Conservation (phyloP, 768 basidiomycete species). For the Tylopilus sp. region DNA sequence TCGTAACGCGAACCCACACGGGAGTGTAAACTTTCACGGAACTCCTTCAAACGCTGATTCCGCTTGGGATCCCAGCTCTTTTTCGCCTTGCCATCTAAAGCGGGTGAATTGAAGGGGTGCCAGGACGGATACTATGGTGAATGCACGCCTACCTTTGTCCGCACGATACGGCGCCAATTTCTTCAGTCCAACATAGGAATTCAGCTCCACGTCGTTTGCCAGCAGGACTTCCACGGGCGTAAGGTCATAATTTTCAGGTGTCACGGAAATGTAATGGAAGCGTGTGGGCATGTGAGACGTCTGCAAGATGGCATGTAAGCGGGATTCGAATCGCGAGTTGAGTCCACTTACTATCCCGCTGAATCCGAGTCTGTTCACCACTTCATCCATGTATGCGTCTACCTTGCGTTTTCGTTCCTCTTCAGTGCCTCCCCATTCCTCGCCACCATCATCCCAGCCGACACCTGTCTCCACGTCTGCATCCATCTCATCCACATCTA, state of each 20-base stretch:
- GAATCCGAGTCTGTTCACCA: constrained; percentile 82
- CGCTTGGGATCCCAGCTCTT: constrained; percentile 59
- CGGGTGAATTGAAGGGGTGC: not conserved
- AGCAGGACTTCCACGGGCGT: constrained; percentile 84
- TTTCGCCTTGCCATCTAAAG: constrained; percentile 24
- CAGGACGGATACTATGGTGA: not conserved
- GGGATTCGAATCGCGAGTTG: not conserved
- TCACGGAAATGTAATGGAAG: constrained; percentile 83
- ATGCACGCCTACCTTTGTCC: constrained; percentile 32
- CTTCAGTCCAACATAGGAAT: constrained; percentile 86
- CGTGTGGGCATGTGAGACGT: constrained; percentile 87
- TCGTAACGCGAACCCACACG: constrained; percentile 30
- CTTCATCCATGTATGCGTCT: constrained; percentile 87
- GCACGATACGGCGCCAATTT: constrained; percentile 88
- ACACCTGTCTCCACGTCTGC: constrained; percentile 55
- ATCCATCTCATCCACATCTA: constrained; percentile 45
- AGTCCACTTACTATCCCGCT: constrained; percentile 78
- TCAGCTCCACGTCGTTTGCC: constrained; percentile 90
- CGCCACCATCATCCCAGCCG: constrained; percentile 41
- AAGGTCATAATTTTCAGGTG: constrained; percentile 62
- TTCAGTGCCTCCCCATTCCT: constrained; percentile 86
- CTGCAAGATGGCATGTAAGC: constrained; percentile 39
- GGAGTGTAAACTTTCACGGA: constrained; percentile 58
- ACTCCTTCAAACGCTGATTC: constrained; percentile 62
- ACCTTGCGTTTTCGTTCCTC: constrained; percentile 82